Base-by-base conservation (phyloP, 305 asterid species). In the Withania somnifera region DNA sequence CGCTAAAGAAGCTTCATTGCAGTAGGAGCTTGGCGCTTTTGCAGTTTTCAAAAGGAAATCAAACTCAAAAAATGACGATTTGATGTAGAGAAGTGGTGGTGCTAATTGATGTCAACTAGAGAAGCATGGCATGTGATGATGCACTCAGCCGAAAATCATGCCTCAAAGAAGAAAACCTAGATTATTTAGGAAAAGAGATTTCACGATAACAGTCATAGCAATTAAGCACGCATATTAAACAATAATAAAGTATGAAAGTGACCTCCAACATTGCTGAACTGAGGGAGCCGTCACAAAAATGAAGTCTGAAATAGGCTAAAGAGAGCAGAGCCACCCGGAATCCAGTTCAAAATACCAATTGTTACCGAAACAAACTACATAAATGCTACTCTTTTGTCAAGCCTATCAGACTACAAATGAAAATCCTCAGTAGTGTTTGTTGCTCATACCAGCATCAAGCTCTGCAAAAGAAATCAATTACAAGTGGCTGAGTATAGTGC, bases 191-290 rank as follows among this genome's bases (percentile, higher is more conserved):
- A 30, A 54, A 53, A 17, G 19, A 32, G 2, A 20, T 32, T 52
- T 20, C n/a, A 77, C 34, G 42, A 40, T 47, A 9, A 10, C 11
- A 76, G 40, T 8, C 64, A 52, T 26, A 40, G 8, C 42, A 53
- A 14, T 32, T 51, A 54, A 77, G 45, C 5, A 56, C 66, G n/a
- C 3, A 77, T n/a, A 52, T 53, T n/a, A 53, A 52, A 51, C 45
- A 53, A 42, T 54, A 77, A 10, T 32, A 17, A 77, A 77, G 67
- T 19, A 54, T 22, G 66, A 10, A 32, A 53, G 57, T 5, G 24
- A 73, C 79, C 79, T 73, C 78, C 60, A 73, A 45, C n/a, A 11
- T 73, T 73, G 47, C 81, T 60, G 63, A 77, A 77, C 28, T 52
- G 68, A 77, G 68, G 19, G 36, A 19, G 52, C 52, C 67, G 34